Evolutionary conservation across 1,284 basidiomycete species (phyloP).

Genomic region (Puccinia polysora): DNA sequence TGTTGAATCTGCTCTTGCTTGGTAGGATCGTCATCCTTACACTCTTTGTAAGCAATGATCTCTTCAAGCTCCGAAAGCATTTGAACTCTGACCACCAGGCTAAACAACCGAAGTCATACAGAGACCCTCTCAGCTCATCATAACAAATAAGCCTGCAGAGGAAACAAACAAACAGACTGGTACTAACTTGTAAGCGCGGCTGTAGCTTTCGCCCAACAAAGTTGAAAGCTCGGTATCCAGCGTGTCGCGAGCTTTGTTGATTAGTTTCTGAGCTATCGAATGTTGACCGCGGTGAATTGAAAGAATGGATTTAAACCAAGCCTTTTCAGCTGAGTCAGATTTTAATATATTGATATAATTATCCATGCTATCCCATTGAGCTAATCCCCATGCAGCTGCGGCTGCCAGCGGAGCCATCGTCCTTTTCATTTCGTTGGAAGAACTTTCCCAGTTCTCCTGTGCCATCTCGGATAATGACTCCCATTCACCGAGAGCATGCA

Average conservation of each 20-base stretch:
- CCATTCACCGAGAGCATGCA: constrained; percentile 98
- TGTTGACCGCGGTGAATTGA: constrained; percentile 96
- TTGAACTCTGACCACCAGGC: constrained; percentile 93
- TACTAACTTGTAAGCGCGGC: constrained; percentile 84
- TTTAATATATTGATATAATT: constrained; percentile 94
- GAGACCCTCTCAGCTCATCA: no score
- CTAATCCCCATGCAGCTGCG: constrained; percentile 92
- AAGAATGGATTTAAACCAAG: constrained; percentile 93
- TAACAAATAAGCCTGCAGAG: no score
- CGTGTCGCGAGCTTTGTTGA: constrained; percentile 88
- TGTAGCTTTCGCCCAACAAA: constrained; percentile 91
- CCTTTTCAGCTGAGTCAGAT: constrained; percentile 83
- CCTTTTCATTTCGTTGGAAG: constrained; percentile 74
- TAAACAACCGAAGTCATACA: no score
- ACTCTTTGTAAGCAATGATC: constrained; percentile 92
- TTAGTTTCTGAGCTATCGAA: constrained; percentile 79
- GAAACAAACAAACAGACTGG: neutral
- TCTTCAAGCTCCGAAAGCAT: constrained; percentile 98
- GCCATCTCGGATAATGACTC: constrained; percentile 82
- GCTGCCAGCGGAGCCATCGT: constrained; percentile 95
- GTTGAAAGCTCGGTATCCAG: constrained; percentile 87
- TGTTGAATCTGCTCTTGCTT: constrained; percentile 73
- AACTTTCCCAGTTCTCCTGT: constrained; percentile 75
- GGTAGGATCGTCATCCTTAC: constrained; percentile 79
- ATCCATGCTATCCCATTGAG: constrained; percentile 98